These are phyloP conservation scores for Lizanozyma gosingica DNA, from an alignment of 1,139 yeast species.

Conservation along the genomic window DNA sequence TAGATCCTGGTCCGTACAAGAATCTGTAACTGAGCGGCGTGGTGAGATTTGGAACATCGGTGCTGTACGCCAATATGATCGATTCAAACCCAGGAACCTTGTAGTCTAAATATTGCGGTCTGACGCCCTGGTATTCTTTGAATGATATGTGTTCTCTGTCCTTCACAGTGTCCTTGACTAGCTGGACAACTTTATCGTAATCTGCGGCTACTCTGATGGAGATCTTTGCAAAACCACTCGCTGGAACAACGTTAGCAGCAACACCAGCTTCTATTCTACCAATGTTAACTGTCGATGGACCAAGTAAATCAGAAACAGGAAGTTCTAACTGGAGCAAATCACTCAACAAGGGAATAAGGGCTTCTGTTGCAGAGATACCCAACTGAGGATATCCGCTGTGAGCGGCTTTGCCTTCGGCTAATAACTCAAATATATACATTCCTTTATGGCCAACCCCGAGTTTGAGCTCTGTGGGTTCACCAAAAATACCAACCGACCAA, in stretches of 20 bases:
- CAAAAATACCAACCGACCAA: constrained; percentile 61
- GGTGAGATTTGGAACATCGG: constrained; percentile 53
- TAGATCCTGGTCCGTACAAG: constrained; percentile 64
- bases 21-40: constrained; percentile 34
- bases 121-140: constrained; percentile 11
- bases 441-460: constrained; percentile 70
- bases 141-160: constrained; percentile 19
- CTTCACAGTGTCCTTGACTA: constrained; percentile 27
- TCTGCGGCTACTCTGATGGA: constrained; percentile 49
- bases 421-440: constrained; percentile 28
- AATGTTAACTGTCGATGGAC: constrained; percentile 53
- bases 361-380: constrained; percentile 56
- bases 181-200: constrained; percentile 24
- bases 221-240: constrained; percentile 41
- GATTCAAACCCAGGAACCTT: constrained; percentile 58
- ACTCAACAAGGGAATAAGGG: constrained; percentile 41
- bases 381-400: constrained; percentile 68
- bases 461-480: constrained; percentile 67
- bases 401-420: constrained; percentile 48
- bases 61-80: constrained; percentile 47
- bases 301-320: constrained; percentile 47
- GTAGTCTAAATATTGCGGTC: constrained; percentile 45
- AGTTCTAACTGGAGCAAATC: constrained; percentile 24
- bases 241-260: constrained; percentile 59
- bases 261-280: constrained; percentile 53